Evolutionary conservation across 768 basidiomycete genomes (phyloP).

Genomic region (Mycena amicta): DNA sequence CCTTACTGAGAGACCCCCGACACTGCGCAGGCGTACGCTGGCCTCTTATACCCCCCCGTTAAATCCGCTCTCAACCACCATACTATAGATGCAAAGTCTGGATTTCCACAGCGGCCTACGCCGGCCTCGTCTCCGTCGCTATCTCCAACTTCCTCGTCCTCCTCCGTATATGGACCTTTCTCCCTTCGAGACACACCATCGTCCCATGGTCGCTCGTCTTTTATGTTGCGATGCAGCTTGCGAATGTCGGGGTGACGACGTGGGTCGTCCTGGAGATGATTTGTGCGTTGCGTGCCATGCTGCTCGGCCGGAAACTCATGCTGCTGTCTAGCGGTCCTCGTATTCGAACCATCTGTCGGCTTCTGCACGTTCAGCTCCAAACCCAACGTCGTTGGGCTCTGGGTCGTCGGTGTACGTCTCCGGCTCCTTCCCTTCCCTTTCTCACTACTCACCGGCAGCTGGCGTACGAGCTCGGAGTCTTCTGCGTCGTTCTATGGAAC

Average conservation of each 20-base stretch:
- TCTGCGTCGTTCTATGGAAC: conserved; percentile 31
- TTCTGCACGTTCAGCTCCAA: conserved; percentile 25
- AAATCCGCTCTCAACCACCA: too few species aligned
- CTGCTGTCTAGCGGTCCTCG: too few species aligned
- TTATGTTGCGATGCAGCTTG: conserved; percentile 27
- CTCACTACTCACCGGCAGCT: conserved; percentile 17
- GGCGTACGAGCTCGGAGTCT: conserved; percentile 33
- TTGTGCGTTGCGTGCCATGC: too few species aligned
- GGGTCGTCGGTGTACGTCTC: conserved; percentile 34
- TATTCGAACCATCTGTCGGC: too few species aligned
- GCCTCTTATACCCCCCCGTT: too few species aligned
- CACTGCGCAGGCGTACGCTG: too few species aligned
- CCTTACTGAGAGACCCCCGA: too few species aligned
- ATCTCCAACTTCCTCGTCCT: conserved; percentile 28
- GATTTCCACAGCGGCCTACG: conserved; percentile 1
- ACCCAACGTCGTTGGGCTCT: conserved; percentile 27
- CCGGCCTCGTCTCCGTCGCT: conserved; percentile 8
- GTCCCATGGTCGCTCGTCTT: conserved; percentile 26
- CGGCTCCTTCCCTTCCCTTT: too few species aligned
- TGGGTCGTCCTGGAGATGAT: conserved; percentile 26
- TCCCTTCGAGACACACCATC: conserved; percentile 28
- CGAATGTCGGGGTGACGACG: conserved; percentile 16
- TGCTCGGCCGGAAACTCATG: too few species aligned
- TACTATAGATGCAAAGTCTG: too few species aligned
- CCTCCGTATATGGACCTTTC: conserved; percentile 35